Percentiles rank a stretch among this genome's conserved stretches.
These are phyloP conservation scores for Pisolithus sp. DNA, from an alignment of 768 basidiomycete species.

Conservation along the genomic window DNA sequence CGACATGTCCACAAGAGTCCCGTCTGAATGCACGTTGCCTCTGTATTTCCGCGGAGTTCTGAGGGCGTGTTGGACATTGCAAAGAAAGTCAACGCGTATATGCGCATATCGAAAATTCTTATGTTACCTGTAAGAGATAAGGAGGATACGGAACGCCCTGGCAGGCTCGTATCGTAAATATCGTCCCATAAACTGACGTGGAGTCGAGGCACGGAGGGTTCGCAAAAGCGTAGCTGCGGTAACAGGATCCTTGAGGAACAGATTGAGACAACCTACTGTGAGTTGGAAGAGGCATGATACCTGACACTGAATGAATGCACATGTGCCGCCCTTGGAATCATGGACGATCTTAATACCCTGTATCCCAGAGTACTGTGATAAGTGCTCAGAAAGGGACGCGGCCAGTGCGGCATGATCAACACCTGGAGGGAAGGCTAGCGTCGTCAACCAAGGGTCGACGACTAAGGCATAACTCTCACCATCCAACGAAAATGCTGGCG, in stretches of 20 bases:
- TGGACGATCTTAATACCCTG: constrained; percentile 66
- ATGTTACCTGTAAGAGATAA: constrained; percentile 67
- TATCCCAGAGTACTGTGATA: constrained; percentile 59
- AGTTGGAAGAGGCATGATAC: constrained; percentile 33
- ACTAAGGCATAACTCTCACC: constrained; percentile 35
- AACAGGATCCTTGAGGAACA: constrained; percentile 41
- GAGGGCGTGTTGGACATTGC: not conserved
- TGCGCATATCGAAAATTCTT: constrained; percentile 10
- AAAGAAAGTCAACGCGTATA: constrained; percentile 7
- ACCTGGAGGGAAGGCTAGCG: constrained; percentile 57
- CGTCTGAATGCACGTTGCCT: constrained; percentile 8
- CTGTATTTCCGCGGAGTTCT: constrained; percentile 19
- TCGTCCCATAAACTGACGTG: constrained; percentile 65
- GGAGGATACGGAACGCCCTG: constrained; percentile 64
- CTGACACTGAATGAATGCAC: constrained; percentile 84
- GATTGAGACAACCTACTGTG: not conserved
- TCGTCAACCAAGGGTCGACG: constrained; percentile 4
- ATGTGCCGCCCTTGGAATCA: constrained; percentile 70
- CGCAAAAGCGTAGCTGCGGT: constrained; percentile 55
- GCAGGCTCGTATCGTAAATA: constrained; percentile 73
- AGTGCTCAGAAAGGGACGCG: constrained; percentile 54
- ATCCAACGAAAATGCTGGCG: constrained; percentile 80
- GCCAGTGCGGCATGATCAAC: constrained; percentile 60
- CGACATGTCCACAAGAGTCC: constrained; percentile 9
- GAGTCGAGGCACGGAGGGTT: constrained; percentile 47